phyloP scores from a whole-genome alignment of 306 rosid genomes.

The Vachellia collinsii region DNA sequence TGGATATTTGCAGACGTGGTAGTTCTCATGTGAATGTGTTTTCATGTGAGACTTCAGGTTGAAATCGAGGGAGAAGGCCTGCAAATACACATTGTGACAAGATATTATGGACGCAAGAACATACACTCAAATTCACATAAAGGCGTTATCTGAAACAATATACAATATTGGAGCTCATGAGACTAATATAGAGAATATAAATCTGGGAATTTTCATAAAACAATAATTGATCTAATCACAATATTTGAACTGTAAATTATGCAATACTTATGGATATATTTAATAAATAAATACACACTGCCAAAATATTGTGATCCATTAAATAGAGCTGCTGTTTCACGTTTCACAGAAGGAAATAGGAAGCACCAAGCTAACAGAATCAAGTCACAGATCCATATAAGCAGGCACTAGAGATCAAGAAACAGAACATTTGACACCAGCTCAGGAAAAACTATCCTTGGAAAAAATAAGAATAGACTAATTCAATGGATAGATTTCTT shows the following conservation, averaged over 20 bases:
- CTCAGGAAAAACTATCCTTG: not conserved
- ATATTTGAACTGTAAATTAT: constrained; percentile 15
- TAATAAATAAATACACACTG: constrained; percentile 4
- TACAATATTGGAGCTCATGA: constrained; percentile 13
- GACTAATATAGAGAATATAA: not conserved
- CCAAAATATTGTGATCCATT: not conserved
- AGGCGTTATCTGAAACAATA: not conserved
- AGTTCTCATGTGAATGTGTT: constrained; percentile 97
- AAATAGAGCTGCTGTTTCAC: constrained; percentile 1
- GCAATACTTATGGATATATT: not conserved
- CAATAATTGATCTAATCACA: constrained; percentile 15
- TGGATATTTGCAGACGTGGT: constrained; percentile 86
- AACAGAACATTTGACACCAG: not conserved
- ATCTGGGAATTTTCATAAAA: constrained; percentile 7
- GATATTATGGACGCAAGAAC: not conserved
- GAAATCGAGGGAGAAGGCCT: constrained; percentile 97
- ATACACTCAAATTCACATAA: not conserved
- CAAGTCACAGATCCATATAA: not conserved
- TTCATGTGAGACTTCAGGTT: constrained; percentile 96
- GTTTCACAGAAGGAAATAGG: not conserved
- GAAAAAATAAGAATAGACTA: constrained; percentile 11
- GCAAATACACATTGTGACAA: constrained; percentile 33
- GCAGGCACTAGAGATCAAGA: not conserved
- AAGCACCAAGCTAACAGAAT: constrained; percentile 7
- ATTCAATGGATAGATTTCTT: constrained; percentile 45